These are phyloP conservation scores for Phytophthora palmivora DNA, from an alignment of 352 stramenopile genomes.

Conservation along the genomic window DNA sequence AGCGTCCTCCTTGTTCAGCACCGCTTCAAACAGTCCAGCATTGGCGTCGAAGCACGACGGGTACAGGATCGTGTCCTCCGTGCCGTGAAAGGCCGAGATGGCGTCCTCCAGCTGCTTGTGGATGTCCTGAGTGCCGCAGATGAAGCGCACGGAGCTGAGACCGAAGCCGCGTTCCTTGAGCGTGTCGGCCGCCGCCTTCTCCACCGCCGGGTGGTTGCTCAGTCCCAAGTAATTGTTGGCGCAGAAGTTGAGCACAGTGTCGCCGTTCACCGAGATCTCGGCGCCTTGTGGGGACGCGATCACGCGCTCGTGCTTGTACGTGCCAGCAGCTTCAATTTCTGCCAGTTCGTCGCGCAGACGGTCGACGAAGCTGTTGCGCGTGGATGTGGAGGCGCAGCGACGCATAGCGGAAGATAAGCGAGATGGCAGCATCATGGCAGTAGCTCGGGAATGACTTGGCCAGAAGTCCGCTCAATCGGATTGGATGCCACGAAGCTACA, in stretches of 20 bases:
- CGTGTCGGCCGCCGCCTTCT: slow-evolving; percentile 83
- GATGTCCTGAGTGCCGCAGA: slow-evolving; percentile 95
- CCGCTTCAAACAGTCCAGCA: slow-evolving; percentile 91
- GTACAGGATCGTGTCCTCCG: slow-evolving; percentile 95
- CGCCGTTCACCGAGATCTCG: slow-evolving; percentile 75
- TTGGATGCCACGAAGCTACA: slow-evolving; percentile 1
- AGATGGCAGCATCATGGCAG: slow-evolving; percentile 24
- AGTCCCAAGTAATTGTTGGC: slow-evolving; percentile 96
- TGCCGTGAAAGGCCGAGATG: slow-evolving; percentile 95
- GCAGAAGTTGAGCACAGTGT: slow-evolving; percentile 93
- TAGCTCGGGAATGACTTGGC: neutral
- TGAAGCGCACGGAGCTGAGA: slow-evolving; percentile 93
- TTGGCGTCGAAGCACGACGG: slow-evolving; percentile 96
- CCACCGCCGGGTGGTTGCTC: slow-evolving; percentile 88
- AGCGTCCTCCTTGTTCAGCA: slow-evolving; percentile 90
- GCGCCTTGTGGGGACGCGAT: slow-evolving; percentile 89
- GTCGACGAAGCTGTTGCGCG: slow-evolving; percentile 75
- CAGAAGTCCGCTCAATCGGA: too few relatives aligned
- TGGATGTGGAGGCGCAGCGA: slow-evolving; percentile 41
- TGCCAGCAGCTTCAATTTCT: slow-evolving; percentile 80
- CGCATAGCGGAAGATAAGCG: slow-evolving; percentile 14
- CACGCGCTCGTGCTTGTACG: slow-evolving; percentile 91
- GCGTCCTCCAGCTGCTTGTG: slow-evolving; percentile 92
- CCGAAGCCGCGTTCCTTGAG: slow-evolving; percentile 92
- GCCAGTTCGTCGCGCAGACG: slow-evolving; percentile 75